Evolutionary conservation across 306 rosid species (phyloP).

Genomic region (Glycine soja): DNA sequence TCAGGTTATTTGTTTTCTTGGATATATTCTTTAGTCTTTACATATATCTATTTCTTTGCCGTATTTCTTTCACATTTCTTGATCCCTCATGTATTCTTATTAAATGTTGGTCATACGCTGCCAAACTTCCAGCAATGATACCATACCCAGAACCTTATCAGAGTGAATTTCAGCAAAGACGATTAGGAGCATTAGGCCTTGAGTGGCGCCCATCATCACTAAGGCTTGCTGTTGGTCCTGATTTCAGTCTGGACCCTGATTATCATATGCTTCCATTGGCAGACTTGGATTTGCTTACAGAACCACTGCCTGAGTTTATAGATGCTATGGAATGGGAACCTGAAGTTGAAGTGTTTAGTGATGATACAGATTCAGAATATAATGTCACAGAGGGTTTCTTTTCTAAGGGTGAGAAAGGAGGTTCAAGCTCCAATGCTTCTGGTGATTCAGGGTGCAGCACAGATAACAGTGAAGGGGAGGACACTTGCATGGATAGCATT

Average conservation of each 20-base stretch:
- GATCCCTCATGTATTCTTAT: slow-evolving; percentile 43
- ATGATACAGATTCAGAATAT: slow-evolving; percentile 93
- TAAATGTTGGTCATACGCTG: slow-evolving; percentile 51
- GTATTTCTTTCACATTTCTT: slow-evolving; percentile 10
- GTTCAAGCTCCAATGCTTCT: slow-evolving; percentile 74
- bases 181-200: slow-evolving; percentile 89
- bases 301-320: slow-evolving; percentile 82
- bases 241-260: slow-evolving; percentile 89
- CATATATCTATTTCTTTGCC: slow-evolving; percentile 14
- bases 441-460: slow-evolving; percentile 75
- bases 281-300: slow-evolving; percentile 77
- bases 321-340: slow-evolving; percentile 97
- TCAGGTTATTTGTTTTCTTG: slow-evolving; percentile 69
- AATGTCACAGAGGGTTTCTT: slow-evolving; percentile 79
- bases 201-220: slow-evolving; percentile 93
- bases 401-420: slow-evolving; percentile 79
- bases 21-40: slow-evolving; percentile 19
- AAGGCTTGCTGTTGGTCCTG: slow-evolving; percentile 88
- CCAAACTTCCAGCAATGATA: slow-evolving; percentile 73
- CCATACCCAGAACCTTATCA: slow-evolving; percentile 99
- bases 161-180: slow-evolving; percentile 83
- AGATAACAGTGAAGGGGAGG: slow-evolving; percentile 79
- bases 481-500: slow-evolving; percentile 60
- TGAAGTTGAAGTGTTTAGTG: slow-evolving; percentile 81
- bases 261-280: slow-evolving; percentile 91